Conservation (phyloP, 768 basidiomycete genomes). For the Naganishia vishniacii region DNA sequence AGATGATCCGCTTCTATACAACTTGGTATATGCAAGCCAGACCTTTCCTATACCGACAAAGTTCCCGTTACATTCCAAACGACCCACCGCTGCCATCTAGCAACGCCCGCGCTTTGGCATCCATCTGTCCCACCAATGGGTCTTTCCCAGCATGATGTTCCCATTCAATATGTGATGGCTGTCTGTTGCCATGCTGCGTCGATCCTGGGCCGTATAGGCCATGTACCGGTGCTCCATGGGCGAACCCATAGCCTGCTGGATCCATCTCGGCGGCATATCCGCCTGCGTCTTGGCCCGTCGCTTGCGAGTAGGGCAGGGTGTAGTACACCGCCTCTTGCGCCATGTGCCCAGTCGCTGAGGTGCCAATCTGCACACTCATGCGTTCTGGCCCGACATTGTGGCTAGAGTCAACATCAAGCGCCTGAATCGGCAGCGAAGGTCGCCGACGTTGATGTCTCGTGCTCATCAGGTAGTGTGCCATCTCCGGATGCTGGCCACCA, state of each 20-base stretch:
- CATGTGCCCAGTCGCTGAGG: neutral
- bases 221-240: neutral
- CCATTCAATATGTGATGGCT: neutral
- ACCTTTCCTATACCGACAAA: neutral
- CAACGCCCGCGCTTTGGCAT: constrained; percentile 28
- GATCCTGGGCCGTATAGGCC: neutral
- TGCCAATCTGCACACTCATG: neutral
- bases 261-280: neutral
- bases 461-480: constrained; percentile 8
- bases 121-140: constrained; percentile 23
- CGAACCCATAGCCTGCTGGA: constrained; percentile 12
- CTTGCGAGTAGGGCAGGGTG: neutral
- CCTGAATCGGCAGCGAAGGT: constrained; percentile 6
- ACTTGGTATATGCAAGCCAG: neutral
- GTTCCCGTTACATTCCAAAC: neutral
- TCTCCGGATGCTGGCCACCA: neutral
- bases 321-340: constrained; percentile 3
- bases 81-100: constrained; percentile 14
- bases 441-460: constrained; percentile 10
- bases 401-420: neutral
- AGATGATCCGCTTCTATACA: constrained; percentile 6
- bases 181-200: neutral
- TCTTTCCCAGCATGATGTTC: constrained; percentile 8
- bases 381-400: neutral
- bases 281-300: neutral